phyloP scores from a whole-genome alignment of 441 rosid species.

The Eutrema salsugineum region DNA sequence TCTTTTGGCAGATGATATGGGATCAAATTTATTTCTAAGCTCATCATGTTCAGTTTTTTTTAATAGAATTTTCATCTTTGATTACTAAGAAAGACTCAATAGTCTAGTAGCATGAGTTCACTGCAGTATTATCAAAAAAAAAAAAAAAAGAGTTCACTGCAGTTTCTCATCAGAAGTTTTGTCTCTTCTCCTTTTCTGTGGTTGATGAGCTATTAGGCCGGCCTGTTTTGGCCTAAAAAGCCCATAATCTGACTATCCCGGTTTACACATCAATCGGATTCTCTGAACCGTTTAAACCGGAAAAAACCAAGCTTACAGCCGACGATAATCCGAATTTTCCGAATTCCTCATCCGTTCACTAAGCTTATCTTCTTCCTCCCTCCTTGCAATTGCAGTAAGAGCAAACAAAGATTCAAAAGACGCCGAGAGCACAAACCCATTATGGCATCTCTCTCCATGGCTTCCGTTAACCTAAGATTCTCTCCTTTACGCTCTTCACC shows the following conservation, averaged over 20 bases:
- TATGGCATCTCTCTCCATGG: constrained; percentile 62
- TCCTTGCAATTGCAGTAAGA: neutral
- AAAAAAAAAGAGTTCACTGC: too few relatives aligned
- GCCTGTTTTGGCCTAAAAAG: too few relatives aligned
- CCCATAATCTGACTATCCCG: neutral
- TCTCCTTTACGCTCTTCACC: constrained; percentile 29
- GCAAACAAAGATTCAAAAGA: neutral
- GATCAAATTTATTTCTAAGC: too few relatives aligned
- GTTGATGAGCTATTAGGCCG: too few relatives aligned
- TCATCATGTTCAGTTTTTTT: too few relatives aligned
- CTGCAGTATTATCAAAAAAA: too few relatives aligned
- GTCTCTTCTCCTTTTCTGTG: too few relatives aligned
- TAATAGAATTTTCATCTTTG: too few relatives aligned
- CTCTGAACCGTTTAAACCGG: constrained; percentile 15
- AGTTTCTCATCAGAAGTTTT: too few relatives aligned
- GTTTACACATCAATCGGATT: neutral
- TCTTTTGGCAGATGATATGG: too few relatives aligned
- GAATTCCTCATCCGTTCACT: constrained; percentile 23
- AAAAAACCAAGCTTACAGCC: neutral
- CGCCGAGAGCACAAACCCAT: constrained; percentile 9
- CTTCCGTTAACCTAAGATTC: constrained; percentile 39
- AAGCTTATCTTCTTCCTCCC: constrained; percentile 13
- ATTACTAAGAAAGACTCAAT: too few relatives aligned
- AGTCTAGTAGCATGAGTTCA: too few relatives aligned
- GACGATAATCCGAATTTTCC: neutral